phyloP scores from a whole-genome alignment of 2,329 filamentous ascomycete genomes.

The Trichophyton verrucosum region DNA sequence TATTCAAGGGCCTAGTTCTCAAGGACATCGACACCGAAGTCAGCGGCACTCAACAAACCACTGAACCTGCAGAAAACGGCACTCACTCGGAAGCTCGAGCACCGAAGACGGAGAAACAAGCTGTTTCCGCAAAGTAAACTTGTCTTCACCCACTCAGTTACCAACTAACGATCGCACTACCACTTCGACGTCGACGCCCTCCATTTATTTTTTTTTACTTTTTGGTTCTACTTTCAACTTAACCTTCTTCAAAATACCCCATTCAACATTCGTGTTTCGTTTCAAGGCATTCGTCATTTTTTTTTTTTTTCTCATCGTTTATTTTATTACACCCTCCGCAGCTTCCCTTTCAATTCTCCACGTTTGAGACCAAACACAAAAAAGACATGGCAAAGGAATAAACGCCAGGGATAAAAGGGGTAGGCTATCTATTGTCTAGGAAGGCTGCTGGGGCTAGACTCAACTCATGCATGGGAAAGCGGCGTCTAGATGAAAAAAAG shows the following conservation, averaged over 20 bases:
- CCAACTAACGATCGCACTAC: not conserved
- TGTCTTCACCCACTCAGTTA: not conserved
- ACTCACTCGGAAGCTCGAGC: not conserved
- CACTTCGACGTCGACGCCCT: too few species aligned
- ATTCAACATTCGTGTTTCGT: constrained; percentile 5
- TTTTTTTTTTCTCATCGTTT: not conserved
- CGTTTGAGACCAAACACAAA: too few species aligned
- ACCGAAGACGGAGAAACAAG: not conserved
- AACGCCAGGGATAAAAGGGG: not conserved
- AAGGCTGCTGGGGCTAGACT: constrained; percentile 2
- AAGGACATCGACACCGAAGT: constrained; percentile 27
- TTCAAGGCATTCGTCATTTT: not conserved
- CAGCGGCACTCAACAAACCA: constrained; percentile 2
- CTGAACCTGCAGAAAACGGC: not conserved
- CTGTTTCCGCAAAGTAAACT: not conserved
- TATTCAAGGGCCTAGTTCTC: constrained; percentile 61
- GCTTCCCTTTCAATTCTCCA: not conserved
- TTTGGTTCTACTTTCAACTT: constrained; percentile 1
- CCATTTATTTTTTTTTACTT: not conserved
- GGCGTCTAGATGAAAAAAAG: not conserved
- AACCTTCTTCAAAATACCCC: constrained; percentile 2
- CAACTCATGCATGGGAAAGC: constrained; percentile 4
- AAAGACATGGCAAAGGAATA: not conserved
- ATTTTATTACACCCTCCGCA: not conserved
- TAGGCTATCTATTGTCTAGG: not conserved